These are phyloP conservation scores for Aspergillus niger DNA, from an alignment of 2,329 filamentous ascomycete species.

Conservation along the genomic window DNA sequence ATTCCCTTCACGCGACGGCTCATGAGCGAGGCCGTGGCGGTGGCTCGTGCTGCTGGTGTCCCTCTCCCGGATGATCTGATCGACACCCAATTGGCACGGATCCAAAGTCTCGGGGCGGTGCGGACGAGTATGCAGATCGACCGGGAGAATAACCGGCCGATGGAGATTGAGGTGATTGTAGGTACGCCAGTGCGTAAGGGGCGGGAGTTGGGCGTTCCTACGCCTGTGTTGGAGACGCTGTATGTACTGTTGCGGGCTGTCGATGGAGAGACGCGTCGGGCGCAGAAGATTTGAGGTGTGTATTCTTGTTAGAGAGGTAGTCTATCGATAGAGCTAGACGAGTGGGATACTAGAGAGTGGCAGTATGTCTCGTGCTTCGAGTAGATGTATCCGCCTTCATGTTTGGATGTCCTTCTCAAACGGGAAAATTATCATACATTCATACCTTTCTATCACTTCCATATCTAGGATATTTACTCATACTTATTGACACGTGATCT, in stretches of 20 bases:
- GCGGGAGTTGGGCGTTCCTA: slow-evolving; percentile 41
- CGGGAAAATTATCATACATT: too few species aligned
- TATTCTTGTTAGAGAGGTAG: not conserved
- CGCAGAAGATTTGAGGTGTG: not conserved
- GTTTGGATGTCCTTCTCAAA: too few species aligned
- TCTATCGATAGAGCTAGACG: not conserved
- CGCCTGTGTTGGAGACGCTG: slow-evolving; percentile 44
- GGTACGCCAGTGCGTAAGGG: slow-evolving; percentile 46
- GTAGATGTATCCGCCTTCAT: too few species aligned
- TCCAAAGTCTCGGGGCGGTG: slow-evolving; percentile 43
- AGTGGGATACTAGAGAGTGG: too few species aligned
- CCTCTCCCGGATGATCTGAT: slow-evolving; percentile 39
- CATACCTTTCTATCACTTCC: too few species aligned
- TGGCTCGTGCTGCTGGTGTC: slow-evolving; percentile 44
- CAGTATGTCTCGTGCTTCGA: too few species aligned
- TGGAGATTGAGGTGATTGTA: slow-evolving; percentile 53
- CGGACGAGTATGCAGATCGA: slow-evolving; percentile 52
- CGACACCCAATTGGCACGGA: slow-evolving; percentile 43
- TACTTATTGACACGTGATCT: too few species aligned
- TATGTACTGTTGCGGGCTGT: slow-evolving; percentile 36
- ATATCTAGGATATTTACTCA: too few species aligned
- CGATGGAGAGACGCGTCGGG: slow-evolving; percentile 22
- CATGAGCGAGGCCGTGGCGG: slow-evolving; percentile 48
- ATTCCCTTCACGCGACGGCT: slow-evolving; percentile 41
- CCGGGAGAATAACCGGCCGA: slow-evolving; percentile 41